Evolutionary conservation across 805 yeast genomes (phyloP).

Genomic region (Wickerhamomyces silvicola): DNA sequence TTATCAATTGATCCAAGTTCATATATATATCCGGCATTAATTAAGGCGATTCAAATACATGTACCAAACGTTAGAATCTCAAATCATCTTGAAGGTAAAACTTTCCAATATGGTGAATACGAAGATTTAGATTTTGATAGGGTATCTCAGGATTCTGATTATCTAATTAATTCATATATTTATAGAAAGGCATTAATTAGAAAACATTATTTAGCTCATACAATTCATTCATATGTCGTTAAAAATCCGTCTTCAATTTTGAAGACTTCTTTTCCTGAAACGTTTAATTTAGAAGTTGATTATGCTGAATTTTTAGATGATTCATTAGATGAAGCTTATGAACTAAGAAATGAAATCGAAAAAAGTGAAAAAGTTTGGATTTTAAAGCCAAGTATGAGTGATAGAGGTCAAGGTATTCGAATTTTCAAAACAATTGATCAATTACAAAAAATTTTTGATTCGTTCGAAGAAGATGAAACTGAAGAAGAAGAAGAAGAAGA

Average conservation of each 20-base stretch:
- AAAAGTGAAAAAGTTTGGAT: conserved; percentile 67
- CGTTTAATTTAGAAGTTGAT: conserved; percentile 79
- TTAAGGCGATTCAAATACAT: conserved; percentile 23
- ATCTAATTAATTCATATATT: conserved; percentile 72
- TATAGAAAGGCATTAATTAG: conserved; percentile 88
- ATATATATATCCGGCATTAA: conserved; percentile 36
- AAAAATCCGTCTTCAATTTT: conserved; percentile 70
- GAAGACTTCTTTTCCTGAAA: conserved; percentile 57
- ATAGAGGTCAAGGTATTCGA: conserved; percentile 92
- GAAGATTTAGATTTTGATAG: conserved; percentile 80
- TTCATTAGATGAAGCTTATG: conserved; percentile 87
- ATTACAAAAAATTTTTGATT: conserved; percentile 75
- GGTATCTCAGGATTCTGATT: conserved; percentile 37
- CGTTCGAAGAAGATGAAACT: conserved; percentile 70
- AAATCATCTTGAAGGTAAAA: conserved; percentile 20
- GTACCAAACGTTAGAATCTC: conserved; percentile 28
- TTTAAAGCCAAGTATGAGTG: conserved; percentile 94
- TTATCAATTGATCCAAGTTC: conserved; percentile 30
- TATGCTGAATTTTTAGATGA: conserved; percentile 96
- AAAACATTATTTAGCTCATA: conserved; percentile 83
- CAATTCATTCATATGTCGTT: conserved; percentile 65
- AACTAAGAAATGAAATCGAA: conserved; percentile 72
- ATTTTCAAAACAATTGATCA: conserved; percentile 73
- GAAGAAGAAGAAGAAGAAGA: conserved; percentile 52
- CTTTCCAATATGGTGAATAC: conserved; percentile 83